Base-by-base conservation (phyloP, 2,329 filamentous ascomycete genomes). In the Aspergillus sp. region DNA sequence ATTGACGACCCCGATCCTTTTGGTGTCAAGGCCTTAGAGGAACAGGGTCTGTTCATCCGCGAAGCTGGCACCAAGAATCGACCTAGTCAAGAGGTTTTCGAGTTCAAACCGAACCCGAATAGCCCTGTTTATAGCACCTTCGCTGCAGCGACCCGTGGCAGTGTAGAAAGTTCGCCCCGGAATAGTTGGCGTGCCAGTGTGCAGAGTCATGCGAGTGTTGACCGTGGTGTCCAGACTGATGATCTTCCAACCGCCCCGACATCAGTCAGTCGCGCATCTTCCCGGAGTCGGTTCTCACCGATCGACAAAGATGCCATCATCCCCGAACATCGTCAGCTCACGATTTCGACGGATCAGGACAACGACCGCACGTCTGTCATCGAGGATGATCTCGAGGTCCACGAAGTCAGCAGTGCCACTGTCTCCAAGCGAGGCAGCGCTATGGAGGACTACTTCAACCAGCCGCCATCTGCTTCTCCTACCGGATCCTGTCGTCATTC, bases 1-100 rank as follows among this genome's bases (percentile, higher is more conserved):
- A 70, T 74, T 3, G 82, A 90, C 47, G 91, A 97, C 58, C 90
- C 90, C 0, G 91, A 97, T 64, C 91, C 91, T 0, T 97, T 88
- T 62, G 91, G 91, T 20, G 86, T 96, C 22, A 79, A 90, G 54
- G 90, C 91, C 6, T 72, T 97, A n/a, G 89, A 95, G 63, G 64
- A 62, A 10, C 87, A 90, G 51, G 91, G 91, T 2, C 74, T 96
- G 48, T 88, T 91, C 58, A 93, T 97, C 55, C 81, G 87, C 45
- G 90, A 96, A 71, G 90, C 90, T n/a, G 90, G 89, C 30, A 85
- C 84, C 2, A 81, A 83, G 44, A 75, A 81, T 46, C 77, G 88
- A 47, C 88, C 90, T 2, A 76, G 80, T 20, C 89, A 85, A 71
- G 88, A 85, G 49, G 81, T 86, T 56, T 94, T 96, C 65, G 88